Conservation (phyloP, 768 basidiomycete genomes). For the Suillus fuscotomentosus region DNA sequence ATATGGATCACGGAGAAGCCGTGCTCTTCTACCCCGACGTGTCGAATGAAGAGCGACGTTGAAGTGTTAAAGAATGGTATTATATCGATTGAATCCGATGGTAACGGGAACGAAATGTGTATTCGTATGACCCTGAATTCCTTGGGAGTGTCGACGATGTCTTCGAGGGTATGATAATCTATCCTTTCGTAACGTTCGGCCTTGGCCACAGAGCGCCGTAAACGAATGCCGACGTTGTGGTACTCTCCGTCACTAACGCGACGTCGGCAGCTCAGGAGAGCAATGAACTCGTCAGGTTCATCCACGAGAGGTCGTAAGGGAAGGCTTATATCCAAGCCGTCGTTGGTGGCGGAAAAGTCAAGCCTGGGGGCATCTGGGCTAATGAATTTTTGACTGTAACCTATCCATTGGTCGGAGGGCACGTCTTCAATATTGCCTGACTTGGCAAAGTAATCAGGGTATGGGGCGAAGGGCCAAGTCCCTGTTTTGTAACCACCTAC, state of each 20-base stretch:
- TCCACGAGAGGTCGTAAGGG: not conserved
- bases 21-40: not conserved
- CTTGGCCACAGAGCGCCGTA: not conserved
- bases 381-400: not conserved
- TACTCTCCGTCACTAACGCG: not conserved
- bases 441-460: not conserved
- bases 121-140: not conserved
- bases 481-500: not conserved
- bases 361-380: not conserved
- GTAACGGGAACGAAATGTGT: not conserved
- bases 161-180: not conserved
- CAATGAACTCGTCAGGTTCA: not conserved
- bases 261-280: not conserved
- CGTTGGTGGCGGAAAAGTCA: constrained; percentile 1
- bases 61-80: not conserved
- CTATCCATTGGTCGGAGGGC: not conserved
- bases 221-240: not conserved
- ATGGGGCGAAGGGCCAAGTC: not conserved
- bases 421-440: not conserved
- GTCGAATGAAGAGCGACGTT: not conserved
- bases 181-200: constrained; percentile 2
- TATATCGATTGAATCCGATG: too few species aligned
- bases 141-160: not conserved
- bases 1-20: not conserved
- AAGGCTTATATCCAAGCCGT: not conserved